Conservation (phyloP, 257 asterid genomes). For the Nicotiana otophora region DNA sequence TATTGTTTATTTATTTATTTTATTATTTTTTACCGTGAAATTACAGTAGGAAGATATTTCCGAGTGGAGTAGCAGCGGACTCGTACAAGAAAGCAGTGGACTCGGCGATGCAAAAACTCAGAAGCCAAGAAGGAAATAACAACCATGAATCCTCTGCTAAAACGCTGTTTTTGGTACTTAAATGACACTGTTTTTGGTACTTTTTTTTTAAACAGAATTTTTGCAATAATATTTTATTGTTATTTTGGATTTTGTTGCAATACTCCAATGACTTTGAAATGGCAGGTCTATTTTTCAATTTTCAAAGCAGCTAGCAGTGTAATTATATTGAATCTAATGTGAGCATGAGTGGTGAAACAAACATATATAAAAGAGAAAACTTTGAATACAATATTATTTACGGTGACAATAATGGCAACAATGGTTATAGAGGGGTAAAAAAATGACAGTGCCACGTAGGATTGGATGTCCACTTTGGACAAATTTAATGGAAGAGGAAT, state of each 20-base stretch:
- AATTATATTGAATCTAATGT: no score
- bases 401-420: no score
- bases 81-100: slow-evolving; percentile 85
- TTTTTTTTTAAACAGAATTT: not conserved
- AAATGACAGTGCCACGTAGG: no score
- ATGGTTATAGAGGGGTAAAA: no score
- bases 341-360: no score
- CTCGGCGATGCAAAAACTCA: slow-evolving; percentile 59
- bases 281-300: slow-evolving; percentile 62
- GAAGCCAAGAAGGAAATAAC: slow-evolving; percentile 34
- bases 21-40: no score
- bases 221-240: not conserved
- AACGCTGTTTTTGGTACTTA: slow-evolving; percentile 18
- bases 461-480: no score
- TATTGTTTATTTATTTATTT: no score
- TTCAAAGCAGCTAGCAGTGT: not conserved
- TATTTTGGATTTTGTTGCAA: slow-evolving; percentile 19
- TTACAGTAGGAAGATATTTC: slow-evolving; percentile 75
- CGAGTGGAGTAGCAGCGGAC: slow-evolving; percentile 74
- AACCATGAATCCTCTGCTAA: slow-evolving; percentile 27
- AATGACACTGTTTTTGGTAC: not conserved
- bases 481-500: no score
- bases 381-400: no score
- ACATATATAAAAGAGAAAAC: no score
- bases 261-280: slow-evolving; percentile 81